Evolutionary conservation across 2,329 filamentous ascomycete species (phyloP).

Genomic region (Penicillium sp.): DNA sequence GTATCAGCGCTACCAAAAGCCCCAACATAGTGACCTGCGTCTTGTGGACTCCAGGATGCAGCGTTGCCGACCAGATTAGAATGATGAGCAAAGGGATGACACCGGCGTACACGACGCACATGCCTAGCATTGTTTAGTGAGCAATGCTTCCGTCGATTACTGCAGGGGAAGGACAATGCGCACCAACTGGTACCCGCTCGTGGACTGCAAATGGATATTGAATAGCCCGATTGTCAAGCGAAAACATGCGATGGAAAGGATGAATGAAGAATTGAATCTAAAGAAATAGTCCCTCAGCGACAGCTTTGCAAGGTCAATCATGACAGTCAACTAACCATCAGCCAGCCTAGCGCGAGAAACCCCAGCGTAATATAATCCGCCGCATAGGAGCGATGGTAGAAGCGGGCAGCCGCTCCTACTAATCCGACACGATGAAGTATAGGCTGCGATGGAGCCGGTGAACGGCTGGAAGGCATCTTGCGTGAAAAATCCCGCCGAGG

Average conservation of each 20-base stretch:
- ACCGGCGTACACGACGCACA: constrained; percentile 74
- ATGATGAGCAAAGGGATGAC: constrained; percentile 64
- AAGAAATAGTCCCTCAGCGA: neutral
- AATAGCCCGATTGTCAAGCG: constrained; percentile 74
- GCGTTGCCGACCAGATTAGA: constrained; percentile 56
- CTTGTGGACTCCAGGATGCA: constrained; percentile 65
- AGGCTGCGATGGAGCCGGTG: constrained; percentile 19
- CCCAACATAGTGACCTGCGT: constrained; percentile 80
- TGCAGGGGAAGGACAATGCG: constrained; percentile 21
- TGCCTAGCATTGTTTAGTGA: constrained; percentile 30
- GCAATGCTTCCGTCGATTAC: neutral
- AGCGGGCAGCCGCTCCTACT: constrained; percentile 45
- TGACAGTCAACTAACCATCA: constrained; percentile 20
- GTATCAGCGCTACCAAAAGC: constrained; percentile 67
- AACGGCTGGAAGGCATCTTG: constrained; percentile 26
- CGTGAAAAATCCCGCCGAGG: constrained; percentile 1
- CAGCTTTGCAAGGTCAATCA: neutral
- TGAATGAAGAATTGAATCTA: constrained; percentile 64
- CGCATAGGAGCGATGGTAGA: constrained; percentile 68
- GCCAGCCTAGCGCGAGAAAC: constrained; percentile 61
- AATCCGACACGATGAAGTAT: constrained; percentile 29
- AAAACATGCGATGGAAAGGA: constrained; percentile 94
- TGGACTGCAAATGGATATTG: constrained; percentile 78
- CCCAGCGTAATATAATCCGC: constrained; percentile 79
- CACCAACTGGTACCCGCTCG: constrained; percentile 76